Evolutionary conservation across 257 asterid species (phyloP).

Genomic region (Datura wrightii): DNA sequence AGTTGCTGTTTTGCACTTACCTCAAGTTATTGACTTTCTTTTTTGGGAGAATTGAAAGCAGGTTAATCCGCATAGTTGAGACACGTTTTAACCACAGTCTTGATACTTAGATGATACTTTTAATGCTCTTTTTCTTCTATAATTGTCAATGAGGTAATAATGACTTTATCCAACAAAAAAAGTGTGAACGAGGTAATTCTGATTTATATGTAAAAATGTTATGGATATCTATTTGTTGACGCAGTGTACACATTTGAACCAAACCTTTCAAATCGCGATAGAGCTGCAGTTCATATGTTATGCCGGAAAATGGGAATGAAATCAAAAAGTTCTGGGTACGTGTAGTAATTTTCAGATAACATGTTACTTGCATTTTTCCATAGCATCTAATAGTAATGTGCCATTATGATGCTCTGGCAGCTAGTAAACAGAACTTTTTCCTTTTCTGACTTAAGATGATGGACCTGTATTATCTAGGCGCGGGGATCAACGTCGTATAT

Average conservation of each 20-base stretch:
- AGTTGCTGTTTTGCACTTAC: background rate
- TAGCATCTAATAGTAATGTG: background rate
- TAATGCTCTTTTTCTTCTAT: background rate
- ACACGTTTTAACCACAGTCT: background rate
- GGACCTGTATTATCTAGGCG: slow-evolving; percentile 50
- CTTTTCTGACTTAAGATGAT: slow-evolving; percentile 27
- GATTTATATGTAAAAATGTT: slow-evolving; percentile 22
- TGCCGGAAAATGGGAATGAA: slow-evolving; percentile 71
- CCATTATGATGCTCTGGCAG: slow-evolving; percentile 1
- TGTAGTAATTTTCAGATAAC: slow-evolving; percentile 9
- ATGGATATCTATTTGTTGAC: slow-evolving; percentile 32
- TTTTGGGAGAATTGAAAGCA: background rate
- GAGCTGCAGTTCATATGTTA: slow-evolving; percentile 67
- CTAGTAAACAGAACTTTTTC: background rate
- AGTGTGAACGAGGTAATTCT: background rate
- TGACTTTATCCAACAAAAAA: slow-evolving; percentile 21
- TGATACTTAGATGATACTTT: background rate
- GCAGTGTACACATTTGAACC: slow-evolving; percentile 74
- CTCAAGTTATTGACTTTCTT: background rate
- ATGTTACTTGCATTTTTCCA: background rate
- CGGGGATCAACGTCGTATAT: slow-evolving; percentile 61
- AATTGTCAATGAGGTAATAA: slow-evolving; percentile 14
- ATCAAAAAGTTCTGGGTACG: slow-evolving; percentile 85
- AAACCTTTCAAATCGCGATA: slow-evolving; percentile 54
- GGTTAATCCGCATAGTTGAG: background rate